phyloP scores from a whole-genome alignment of 805 yeast genomes.

The Myxozyma neglecta region DNA sequence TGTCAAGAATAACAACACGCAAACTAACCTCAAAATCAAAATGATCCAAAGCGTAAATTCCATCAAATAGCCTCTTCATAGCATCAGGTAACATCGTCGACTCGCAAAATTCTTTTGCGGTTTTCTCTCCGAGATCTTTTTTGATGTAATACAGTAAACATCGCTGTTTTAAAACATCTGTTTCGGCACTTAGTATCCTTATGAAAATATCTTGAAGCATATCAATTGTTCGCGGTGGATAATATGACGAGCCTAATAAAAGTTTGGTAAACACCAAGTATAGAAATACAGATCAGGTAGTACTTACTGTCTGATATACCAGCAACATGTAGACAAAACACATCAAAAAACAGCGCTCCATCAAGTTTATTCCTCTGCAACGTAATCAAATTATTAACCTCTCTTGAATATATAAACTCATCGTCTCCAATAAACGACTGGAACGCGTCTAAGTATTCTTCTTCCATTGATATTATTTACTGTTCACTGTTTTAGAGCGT shows the following conservation, averaged over 20 bases:
- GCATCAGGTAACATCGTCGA: conserved; percentile 16
- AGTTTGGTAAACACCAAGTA: neutral
- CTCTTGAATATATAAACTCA: conserved; percentile 13
- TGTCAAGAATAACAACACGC: neutral
- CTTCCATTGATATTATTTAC: neutral
- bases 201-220: conserved; percentile 15
- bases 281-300: neutral
- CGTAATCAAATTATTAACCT: neutral
- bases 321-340: neutral
- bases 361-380: conserved; percentile 23
- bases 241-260: conserved; percentile 8
- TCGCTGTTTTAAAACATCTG: conserved; percentile 23
- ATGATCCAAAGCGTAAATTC: conserved; percentile 23
- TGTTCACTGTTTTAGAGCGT: too few species aligned
- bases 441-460: neutral
- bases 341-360: conserved; percentile 25
- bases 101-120: conserved; percentile 7
- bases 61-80: conserved; percentile 15
- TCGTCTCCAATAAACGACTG: conserved; percentile 5
- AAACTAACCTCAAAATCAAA: conserved; percentile 18
- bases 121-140: conserved; percentile 12
- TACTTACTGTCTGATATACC: neutral
- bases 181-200: conserved; percentile 6
- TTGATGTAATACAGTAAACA: conserved; percentile 22
- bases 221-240: conserved; percentile 16